Evolutionary conservation across 495 filamentous ascomycete species (phyloP).

Genomic region (Hypoxylon intermedium): DNA sequence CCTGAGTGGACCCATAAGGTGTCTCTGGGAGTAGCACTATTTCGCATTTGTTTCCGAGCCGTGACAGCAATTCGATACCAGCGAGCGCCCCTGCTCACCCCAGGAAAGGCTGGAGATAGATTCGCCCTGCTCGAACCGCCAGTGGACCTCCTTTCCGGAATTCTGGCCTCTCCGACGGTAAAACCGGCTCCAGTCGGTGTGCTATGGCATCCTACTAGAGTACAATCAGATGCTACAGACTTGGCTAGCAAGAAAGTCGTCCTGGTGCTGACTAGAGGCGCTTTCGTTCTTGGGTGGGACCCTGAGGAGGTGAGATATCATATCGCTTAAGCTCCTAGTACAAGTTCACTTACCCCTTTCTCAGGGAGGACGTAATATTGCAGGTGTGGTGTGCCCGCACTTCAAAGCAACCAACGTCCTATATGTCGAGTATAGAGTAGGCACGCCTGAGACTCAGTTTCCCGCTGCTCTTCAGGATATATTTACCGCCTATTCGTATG

Average conservation of each 20-base stretch:
- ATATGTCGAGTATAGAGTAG: conserved; percentile 9
- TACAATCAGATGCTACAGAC: neutral
- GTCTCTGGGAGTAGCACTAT: neutral
- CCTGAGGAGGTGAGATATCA: neutral
- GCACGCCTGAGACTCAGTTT: conserved; percentile 1
- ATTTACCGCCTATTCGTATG: neutral
- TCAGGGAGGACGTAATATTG: neutral
- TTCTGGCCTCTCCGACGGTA: neutral
- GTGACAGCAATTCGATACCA: neutral
- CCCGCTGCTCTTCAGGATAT: conserved; percentile 2
- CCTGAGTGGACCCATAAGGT: neutral
- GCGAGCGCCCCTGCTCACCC: neutral
- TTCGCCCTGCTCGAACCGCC: neutral
- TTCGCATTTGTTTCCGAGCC: neutral
- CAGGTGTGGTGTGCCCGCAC: neutral
- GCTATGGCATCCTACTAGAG: neutral
- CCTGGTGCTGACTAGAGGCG: neutral
- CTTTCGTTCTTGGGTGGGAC: conserved; percentile 1
- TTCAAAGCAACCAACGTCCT: conserved; percentile 3
- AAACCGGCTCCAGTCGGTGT: conserved; percentile 7
- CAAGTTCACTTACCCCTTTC: neutral
- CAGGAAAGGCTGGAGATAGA: neutral
- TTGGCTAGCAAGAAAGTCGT: neutral
- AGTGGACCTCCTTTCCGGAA: neutral
- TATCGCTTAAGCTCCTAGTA: neutral